Conservation (phyloP, 1,139 yeast species). For the Taphrina deformans region DNA sequence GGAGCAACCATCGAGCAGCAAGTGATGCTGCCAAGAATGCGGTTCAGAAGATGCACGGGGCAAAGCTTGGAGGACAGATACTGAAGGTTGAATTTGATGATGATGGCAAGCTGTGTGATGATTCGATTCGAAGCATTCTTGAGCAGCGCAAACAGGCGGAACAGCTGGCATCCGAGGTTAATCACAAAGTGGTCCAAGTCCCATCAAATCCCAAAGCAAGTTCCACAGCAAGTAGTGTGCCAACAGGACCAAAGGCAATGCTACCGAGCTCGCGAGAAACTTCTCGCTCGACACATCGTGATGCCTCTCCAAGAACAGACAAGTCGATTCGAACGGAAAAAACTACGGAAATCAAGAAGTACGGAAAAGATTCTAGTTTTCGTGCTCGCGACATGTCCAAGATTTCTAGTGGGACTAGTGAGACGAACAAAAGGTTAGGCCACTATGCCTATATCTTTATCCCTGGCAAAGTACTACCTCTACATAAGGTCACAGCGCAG, state of each 20-base stretch:
- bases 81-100: slow-evolving; percentile 46
- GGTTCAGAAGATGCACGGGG: slow-evolving; percentile 44
- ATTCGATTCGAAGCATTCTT: slow-evolving; percentile 40
- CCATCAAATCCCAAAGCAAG: slow-evolving; percentile 8
- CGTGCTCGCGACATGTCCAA: slow-evolving; percentile 8
- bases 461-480: slow-evolving; percentile 56
- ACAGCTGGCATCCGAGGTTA: slow-evolving; percentile 30
- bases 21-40: slow-evolving; percentile 50
- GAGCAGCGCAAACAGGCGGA: slow-evolving; percentile 39
- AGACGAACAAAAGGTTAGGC: slow-evolving; percentile 11
- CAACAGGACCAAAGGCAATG: slow-evolving; percentile 12
- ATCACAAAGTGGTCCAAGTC: slow-evolving; percentile 9
- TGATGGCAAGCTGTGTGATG: slow-evolving; percentile 43
- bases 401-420: slow-evolving; percentile 6
- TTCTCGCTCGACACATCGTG: not conserved
- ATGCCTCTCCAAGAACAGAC: not conserved
- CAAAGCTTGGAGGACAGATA: slow-evolving; percentile 46
- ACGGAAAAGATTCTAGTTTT: slow-evolving; percentile 6
- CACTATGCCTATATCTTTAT: slow-evolving; percentile 56
- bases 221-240: not conserved
- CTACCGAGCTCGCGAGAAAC: not conserved
- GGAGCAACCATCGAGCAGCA: slow-evolving; percentile 46
- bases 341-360: not conserved
- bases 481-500: slow-evolving; percentile 53
- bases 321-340: not conserved